A percentile compares a stretch with the other conserved stretches of the same genome.
phyloP scores from a whole-genome alignment of 768 basidiomycete species.

The Asterophora lycoperdoides region DNA sequence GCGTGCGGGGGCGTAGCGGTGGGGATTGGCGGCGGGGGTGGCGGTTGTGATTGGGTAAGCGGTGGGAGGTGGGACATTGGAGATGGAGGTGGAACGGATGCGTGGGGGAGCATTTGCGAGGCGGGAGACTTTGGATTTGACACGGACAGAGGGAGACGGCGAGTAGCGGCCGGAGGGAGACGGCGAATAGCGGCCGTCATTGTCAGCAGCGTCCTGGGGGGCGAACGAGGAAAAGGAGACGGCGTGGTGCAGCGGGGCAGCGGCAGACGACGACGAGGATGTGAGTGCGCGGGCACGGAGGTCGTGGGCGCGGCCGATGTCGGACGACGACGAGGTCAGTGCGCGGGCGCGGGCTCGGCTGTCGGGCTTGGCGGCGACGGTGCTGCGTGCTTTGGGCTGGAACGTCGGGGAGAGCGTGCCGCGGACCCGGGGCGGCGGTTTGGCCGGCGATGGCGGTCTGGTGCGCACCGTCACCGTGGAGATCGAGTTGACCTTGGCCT shows the following conservation, averaged over 20 bases:
- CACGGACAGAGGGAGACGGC: conserved; percentile 29
- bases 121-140: conserved; percentile 61
- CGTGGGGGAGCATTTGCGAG: conserved; percentile 37
- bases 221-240: conserved; percentile 33
- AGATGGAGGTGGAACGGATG: conserved; percentile 38
- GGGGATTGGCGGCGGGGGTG: conserved; percentile 52
- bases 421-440: conserved; percentile 18
- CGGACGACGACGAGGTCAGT: no score
- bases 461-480: no score
- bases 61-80: conserved; percentile 26
- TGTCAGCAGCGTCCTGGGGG: not conserved
- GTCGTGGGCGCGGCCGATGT: no score
- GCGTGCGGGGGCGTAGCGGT: conserved; percentile 43
- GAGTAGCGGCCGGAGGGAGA: conserved; percentile 23
- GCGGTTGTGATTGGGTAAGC: conserved; percentile 58
- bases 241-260: conserved; percentile 35
- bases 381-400: conserved; percentile 22
- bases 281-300: no score
- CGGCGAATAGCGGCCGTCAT: conserved; percentile 18
- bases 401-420: conserved; percentile 31
- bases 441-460: conserved; percentile 36
- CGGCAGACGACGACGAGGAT: no score
- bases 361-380: no score
- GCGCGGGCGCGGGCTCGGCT: no score
- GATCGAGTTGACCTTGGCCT: conserved; percentile 61